Evolutionary conservation across 441 rosid genomes (phyloP).

Genomic region (Pelargonium myrrhifolium): DNA sequence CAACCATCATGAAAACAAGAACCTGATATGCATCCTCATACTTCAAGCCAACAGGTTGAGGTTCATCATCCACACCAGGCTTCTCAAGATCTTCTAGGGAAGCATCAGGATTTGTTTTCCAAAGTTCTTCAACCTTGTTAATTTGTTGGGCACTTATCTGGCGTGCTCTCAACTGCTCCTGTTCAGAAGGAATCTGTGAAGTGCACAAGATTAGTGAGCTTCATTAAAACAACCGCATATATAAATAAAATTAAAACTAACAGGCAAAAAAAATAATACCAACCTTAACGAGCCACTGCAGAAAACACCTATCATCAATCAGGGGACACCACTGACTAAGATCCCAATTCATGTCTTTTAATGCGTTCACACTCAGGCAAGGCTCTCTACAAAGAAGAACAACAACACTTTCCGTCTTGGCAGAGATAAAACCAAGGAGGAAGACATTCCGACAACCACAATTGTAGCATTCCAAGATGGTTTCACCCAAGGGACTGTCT

Average conservation of each 20-base stretch:
- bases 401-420: conserved; percentile 96
- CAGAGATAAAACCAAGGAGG: conserved; percentile 96
- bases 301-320: conserved; percentile 96
- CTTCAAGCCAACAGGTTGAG: conserved; percentile 83
- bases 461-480: conserved; percentile 95
- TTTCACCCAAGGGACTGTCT: conserved; percentile 98
- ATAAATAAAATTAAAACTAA: not conserved
- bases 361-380: conserved; percentile 89
- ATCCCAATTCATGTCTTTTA: conserved; percentile 99
- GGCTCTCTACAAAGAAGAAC: conserved; percentile 98
- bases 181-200: conserved; percentile 90
- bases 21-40: conserved; percentile 99
- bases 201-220: conserved; percentile 22
- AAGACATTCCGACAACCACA: conserved; percentile 97
- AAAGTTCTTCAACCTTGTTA: conserved; percentile 95
- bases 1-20: conserved; percentile 15
- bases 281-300: conserved; percentile 99
- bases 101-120: conserved; percentile 98
- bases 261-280: conserved; percentile 15
- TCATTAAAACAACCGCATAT: not conserved
- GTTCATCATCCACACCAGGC: conserved; percentile 99
- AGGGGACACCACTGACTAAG: conserved; percentile 98
- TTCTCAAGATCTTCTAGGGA: conserved; percentile 98
- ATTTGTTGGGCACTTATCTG: conserved; percentile 98
- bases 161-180: conserved; percentile 98